Evolutionary conservation across 73 alveolate genomes (phyloP).

Genomic region (Paramecium sonneborni): DNA sequence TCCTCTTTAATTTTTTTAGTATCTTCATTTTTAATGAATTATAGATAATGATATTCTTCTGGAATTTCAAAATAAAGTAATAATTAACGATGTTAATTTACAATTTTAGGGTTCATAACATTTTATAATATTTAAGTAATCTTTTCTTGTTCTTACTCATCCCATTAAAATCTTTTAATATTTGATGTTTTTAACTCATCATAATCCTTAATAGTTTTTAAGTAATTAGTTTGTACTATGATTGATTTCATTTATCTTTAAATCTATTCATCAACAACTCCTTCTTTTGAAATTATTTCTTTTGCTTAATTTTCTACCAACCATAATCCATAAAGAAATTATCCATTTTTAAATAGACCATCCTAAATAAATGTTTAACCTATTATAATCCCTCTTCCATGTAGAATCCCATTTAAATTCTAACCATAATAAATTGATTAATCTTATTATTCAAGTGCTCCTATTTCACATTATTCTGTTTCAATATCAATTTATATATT

Average conservation of each 20-base stretch:
- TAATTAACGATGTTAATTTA: not conserved
- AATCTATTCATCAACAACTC: not conserved
- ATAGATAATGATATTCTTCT: slow-evolving; percentile 10
- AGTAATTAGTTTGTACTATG: not conserved
- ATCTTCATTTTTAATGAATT: not conserved
- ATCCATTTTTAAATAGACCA: slow-evolving; percentile 17
- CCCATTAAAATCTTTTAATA: not conserved
- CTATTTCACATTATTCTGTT: not conserved
- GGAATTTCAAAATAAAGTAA: not conserved
- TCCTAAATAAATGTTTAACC: not conserved
- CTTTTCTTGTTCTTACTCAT: not conserved
- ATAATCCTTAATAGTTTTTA: not conserved
- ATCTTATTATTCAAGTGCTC: slow-evolving; percentile 4
- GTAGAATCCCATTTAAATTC: not conserved
- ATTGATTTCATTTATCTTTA: slow-evolving; percentile 28
- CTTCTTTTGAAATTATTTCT: not conserved
- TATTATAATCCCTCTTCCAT: slow-evolving; percentile 6
- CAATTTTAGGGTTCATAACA: not conserved
- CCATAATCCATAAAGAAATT: not conserved
- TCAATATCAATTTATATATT: not conserved
- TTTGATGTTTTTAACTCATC: not conserved
- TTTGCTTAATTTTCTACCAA: not conserved
- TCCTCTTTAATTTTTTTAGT: not conserved
- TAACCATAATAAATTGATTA: not conserved
- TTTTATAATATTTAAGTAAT: not conserved